Conservation (phyloP, 2,329 filamentous ascomycete species). For the Cordyceps cateniannulata region DNA sequence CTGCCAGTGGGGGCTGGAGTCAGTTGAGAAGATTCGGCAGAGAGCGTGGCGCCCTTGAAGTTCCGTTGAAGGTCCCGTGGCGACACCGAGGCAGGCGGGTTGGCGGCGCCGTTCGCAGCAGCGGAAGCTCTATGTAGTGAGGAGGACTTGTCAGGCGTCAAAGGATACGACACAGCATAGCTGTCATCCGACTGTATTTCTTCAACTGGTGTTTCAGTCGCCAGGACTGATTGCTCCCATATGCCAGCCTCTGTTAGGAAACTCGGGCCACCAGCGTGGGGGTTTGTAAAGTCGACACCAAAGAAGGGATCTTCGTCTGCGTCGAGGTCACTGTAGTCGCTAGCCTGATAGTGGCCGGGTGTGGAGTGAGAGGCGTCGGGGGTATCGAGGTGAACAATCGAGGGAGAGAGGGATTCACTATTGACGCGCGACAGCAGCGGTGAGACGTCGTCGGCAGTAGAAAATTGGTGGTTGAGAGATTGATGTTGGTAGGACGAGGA, state of each 20-base stretch:
- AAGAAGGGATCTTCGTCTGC: constrained; percentile 43
- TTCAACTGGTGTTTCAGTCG: constrained; percentile 13
- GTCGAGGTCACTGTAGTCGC: constrained; percentile 40
- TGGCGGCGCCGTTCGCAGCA: constrained; percentile 19
- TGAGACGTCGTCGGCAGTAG: constrained; percentile 33
- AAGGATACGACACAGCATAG: constrained; percentile 29
- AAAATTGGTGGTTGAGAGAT: constrained; percentile 5
- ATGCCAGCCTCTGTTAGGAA: constrained; percentile 33
- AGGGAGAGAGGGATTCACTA: constrained; percentile 24
- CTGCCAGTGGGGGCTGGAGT: constrained; percentile 46
- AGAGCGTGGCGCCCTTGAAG: constrained; percentile 27
- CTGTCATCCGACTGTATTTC: constrained; percentile 19
- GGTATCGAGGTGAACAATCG: constrained; percentile 32
- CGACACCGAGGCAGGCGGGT: constrained; percentile 31
- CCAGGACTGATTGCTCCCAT: constrained; percentile 18
- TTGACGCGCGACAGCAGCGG: constrained; percentile 36
- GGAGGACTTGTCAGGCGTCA: constrained; percentile 47
- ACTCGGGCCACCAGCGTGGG: constrained; percentile 35
- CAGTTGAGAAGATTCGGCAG: constrained; percentile 30
- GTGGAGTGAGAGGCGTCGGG: constrained; percentile 44
- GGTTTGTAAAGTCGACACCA: constrained; percentile 39
- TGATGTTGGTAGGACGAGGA: constrained; percentile 18
- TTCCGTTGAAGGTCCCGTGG: constrained; percentile 36
- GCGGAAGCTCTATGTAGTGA: constrained; percentile 41
- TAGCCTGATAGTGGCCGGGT: constrained; percentile 42